These are phyloP conservation scores for Verticillium zaregamsianum DNA, from an alignment of 2,329 filamentous ascomycete genomes.

Conservation along the genomic window DNA sequence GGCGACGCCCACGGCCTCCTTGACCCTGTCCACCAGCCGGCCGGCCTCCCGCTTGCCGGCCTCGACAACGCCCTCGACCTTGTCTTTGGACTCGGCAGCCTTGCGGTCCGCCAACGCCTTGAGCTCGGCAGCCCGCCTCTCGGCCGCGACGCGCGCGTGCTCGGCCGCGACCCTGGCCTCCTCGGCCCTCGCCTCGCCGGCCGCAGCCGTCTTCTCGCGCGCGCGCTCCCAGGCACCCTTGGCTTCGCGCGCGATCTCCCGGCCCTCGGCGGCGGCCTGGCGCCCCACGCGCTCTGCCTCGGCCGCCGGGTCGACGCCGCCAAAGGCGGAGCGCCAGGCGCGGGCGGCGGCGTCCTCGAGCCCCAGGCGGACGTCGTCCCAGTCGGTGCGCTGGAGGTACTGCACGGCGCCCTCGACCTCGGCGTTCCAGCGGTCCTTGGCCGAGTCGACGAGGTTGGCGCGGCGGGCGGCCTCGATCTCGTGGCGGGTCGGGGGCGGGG, in stretches of 20 bases:
- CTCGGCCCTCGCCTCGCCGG: slow-evolving; percentile 14
- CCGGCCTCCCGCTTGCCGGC: slow-evolving; percentile 9
- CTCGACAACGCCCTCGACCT: slow-evolving; percentile 7
- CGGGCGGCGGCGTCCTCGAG: slow-evolving; percentile 45
- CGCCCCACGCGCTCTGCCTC: slow-evolving; percentile 17
- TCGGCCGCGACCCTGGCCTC: slow-evolving; percentile 14
- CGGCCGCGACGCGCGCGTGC: slow-evolving; percentile 4
- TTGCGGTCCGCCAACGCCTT: slow-evolving; percentile 6
- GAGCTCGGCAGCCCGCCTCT: slow-evolving; percentile 8
- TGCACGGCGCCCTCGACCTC: slow-evolving; percentile 65
- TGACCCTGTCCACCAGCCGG: slow-evolving; percentile 20
- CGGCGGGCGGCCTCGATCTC: slow-evolving; percentile 48
- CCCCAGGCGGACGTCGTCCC: slow-evolving; percentile 56
- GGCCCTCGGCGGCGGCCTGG: slow-evolving; percentile 8
- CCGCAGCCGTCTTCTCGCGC: slow-evolving; percentile 12
- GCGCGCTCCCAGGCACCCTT: slow-evolving; percentile 15
- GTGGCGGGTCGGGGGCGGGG: slow-evolving; percentile 43
- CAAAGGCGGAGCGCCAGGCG: slow-evolving; percentile 38
- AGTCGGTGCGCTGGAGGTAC: slow-evolving; percentile 64
- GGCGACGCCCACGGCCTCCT: slow-evolving; percentile 19
- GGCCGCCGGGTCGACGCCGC: slow-evolving; percentile 19
- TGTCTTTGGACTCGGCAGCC: slow-evolving; percentile 10
- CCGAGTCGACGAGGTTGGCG: slow-evolving; percentile 56
- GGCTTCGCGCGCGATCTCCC: slow-evolving; percentile 16
- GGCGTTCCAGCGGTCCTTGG: slow-evolving; percentile 75